Conservation (phyloP, 305 asterid genomes). For the Fraxinus dipetala region DNA sequence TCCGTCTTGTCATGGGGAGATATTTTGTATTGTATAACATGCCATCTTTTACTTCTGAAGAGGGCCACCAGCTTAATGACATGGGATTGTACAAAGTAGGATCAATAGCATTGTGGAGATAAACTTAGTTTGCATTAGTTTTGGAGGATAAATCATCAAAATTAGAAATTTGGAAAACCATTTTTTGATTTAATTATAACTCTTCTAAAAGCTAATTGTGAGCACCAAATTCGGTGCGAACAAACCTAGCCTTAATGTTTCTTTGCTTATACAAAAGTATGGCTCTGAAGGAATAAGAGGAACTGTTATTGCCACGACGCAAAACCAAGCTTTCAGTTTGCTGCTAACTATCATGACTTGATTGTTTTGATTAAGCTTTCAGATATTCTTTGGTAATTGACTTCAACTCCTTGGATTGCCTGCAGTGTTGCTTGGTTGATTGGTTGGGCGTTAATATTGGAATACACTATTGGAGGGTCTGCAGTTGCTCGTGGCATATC, state of each 20-base stretch:
- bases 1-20: neutral
- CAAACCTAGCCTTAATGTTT: neutral
- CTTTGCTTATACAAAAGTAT: neutral
- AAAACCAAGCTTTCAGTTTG: neutral
- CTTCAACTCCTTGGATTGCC: slow-evolving; percentile 15
- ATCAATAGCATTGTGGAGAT: neutral
- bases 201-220: neutral
- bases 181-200: neutral
- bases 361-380: neutral
- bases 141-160: neutral
- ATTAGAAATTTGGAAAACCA: neutral
- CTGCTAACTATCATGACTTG: neutral
- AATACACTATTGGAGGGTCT: slow-evolving; percentile 92
- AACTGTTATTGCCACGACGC: neutral
- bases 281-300: neutral
- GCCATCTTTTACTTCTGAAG: neutral
- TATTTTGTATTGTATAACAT: neutral
- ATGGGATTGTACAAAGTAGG: slow-evolving; percentile 1
- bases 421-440: slow-evolving; percentile 90
- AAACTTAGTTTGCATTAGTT: neutral
- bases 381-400: neutral
- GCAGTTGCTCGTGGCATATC: slow-evolving; percentile 98
- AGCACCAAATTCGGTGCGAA: slow-evolving; percentile 2
- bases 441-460: slow-evolving; percentile 92
- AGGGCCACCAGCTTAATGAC: neutral